These are phyloP conservation scores for Cymbomonas tetramitiformis DNA, from an alignment of 139 green algal species.

Conservation along the genomic window DNA sequence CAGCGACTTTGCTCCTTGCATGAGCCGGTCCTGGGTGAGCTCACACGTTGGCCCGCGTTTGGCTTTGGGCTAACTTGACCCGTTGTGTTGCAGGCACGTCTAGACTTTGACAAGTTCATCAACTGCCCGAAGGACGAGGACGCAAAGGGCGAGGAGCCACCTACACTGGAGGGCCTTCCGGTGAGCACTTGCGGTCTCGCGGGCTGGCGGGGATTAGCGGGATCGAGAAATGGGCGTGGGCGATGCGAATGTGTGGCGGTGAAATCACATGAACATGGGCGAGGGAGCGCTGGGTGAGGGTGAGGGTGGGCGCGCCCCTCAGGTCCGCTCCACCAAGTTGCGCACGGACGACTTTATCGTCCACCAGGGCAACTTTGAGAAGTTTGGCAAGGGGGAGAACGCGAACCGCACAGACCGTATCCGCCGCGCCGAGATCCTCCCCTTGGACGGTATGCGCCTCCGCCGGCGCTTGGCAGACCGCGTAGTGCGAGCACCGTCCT, in stretches of 20 bases:
- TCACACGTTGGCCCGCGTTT: too few relatives aligned
- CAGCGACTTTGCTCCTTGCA: too few relatives aligned
- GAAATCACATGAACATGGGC: too few relatives aligned
- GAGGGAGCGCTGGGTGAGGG: too few relatives aligned
- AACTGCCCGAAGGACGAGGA: background rate
- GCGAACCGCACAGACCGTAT: conserved; percentile 12
- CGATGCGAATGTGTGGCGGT: too few relatives aligned
- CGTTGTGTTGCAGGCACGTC: conserved; percentile 10
- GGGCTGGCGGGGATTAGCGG: too few relatives aligned
- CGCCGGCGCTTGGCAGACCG: too few relatives aligned
- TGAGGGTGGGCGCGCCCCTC: background rate
- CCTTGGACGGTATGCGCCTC: too few relatives aligned
- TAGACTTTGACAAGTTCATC: conserved; percentile 18
- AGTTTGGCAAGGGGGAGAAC: conserved; percentile 6
- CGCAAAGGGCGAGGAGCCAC: background rate
- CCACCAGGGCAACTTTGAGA: conserved; percentile 17
- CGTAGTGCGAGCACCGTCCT: too few relatives aligned
- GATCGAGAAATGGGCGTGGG: too few relatives aligned
- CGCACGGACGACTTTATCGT: conserved; percentile 11
- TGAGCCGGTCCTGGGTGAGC: too few relatives aligned
- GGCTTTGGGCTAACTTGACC: too few relatives aligned
- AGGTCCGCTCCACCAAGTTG: background rate
- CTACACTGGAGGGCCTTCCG: background rate
- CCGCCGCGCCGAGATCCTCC: conserved; percentile 9
- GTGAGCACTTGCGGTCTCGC: background rate